Evolutionary conservation across 2,329 filamentous ascomycete species (phyloP).

Genomic region (Fusarium sp.): DNA sequence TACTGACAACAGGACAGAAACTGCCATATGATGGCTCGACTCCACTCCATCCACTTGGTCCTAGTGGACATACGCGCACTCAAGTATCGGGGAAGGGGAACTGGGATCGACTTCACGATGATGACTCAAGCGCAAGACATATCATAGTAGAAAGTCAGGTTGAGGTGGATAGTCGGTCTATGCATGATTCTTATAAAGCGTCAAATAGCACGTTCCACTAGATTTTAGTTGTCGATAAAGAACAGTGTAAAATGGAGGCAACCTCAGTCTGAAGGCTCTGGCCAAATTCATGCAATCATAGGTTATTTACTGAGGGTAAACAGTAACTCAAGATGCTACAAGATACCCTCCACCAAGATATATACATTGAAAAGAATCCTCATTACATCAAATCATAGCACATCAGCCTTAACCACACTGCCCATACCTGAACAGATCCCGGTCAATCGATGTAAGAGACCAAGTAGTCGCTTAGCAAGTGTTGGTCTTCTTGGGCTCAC

Average conservation of each 20-base stretch:
- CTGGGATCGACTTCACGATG: constrained; percentile 23
- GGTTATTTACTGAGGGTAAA: too few relatives aligned
- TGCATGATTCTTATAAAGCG: neutral
- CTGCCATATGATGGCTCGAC: neutral
- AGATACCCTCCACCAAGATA: too few relatives aligned
- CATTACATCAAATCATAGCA: too few relatives aligned
- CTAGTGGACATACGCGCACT: constrained; percentile 8
- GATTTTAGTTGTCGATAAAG: too few relatives aligned
- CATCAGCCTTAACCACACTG: too few relatives aligned
- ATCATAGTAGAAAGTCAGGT: constrained; percentile 8
- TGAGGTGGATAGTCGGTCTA: neutral
- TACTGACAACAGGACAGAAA: neutral
- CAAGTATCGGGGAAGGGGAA: constrained; percentile 6
- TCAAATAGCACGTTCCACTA: neutral
- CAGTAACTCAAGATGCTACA: too few relatives aligned
- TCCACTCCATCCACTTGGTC: neutral
- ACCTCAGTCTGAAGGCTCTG: too few relatives aligned
- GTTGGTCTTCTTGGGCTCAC: constrained; percentile 44
- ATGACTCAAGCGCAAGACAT: constrained; percentile 23
- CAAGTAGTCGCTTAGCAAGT: neutral
- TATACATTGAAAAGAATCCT: too few relatives aligned
- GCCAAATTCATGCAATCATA: too few relatives aligned
- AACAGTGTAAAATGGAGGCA: too few relatives aligned
- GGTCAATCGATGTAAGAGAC: too few relatives aligned
- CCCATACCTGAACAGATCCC: too few relatives aligned